Conservation (phyloP, 345 rosid genomes). For the Orychophragmus violaceus region DNA sequence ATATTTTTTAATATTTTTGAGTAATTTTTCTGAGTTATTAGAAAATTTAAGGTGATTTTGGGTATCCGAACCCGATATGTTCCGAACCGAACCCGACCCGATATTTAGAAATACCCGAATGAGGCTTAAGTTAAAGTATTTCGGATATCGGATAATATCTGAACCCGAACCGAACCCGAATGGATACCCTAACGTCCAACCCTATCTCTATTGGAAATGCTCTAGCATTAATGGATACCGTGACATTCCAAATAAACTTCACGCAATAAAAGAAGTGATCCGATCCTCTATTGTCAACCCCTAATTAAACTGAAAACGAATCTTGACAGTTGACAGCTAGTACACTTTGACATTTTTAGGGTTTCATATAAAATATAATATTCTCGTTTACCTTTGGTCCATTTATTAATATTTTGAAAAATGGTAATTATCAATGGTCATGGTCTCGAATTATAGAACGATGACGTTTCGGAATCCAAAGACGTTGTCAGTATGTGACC, state of each 20-base stretch:
- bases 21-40: no score
- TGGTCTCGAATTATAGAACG: neutral
- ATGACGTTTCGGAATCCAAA: neutral
- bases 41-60: no score
- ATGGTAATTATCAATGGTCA: neutral
- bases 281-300: slow-evolving; percentile 11
- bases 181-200: no score
- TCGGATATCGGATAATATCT: no score
- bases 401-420: neutral
- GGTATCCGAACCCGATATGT: no score
- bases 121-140: no score
- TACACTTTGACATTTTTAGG: slow-evolving; percentile 22
- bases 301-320: slow-evolving; percentile 15
- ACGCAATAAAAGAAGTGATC: neutral
- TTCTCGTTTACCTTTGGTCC: neutral
- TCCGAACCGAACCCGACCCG: no score
- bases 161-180: no score
- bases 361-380: slow-evolving; percentile 3
- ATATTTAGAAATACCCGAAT: no score
- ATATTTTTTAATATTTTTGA: no score
- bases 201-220: no score
- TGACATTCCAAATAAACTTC: neutral
- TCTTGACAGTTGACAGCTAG: slow-evolving; percentile 26
- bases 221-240: no score
- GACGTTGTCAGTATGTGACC: neutral